phyloP scores from a whole-genome alignment of 805 yeast genomes.

The Candida ascalaphidarum region DNA sequence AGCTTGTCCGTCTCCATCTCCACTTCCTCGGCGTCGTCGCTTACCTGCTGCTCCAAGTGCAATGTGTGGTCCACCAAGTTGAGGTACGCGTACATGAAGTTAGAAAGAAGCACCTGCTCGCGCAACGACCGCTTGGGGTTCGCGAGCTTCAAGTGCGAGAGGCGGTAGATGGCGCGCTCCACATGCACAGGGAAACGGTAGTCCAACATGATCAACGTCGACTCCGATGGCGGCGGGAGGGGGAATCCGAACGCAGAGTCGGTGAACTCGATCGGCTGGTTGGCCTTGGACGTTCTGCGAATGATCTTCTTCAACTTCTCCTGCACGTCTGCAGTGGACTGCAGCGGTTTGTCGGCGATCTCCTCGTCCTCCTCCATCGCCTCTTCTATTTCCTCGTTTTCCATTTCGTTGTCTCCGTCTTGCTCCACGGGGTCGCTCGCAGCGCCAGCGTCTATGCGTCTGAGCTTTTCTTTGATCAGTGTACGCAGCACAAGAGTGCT shows the following conservation, averaged over 20 bases:
- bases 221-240: conserved; percentile 67
- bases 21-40: conserved; percentile 4
- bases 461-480: conserved; percentile 1
- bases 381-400: conserved; percentile 2
- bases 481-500: background rate
- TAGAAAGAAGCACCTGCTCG: conserved; percentile 88
- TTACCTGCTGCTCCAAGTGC: conserved; percentile 56
- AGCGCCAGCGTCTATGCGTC: background rate
- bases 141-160: conserved; percentile 88
- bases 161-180: conserved; percentile 88
- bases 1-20: no score
- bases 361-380: conserved; percentile 4
- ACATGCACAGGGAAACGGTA: conserved; percentile 89
- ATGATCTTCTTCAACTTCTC: conserved; percentile 35
- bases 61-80: conserved; percentile 89
- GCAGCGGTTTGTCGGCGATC: conserved; percentile 15
- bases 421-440: background rate
- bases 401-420: conserved; percentile 3
- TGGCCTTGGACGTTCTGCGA: conserved; percentile 31
- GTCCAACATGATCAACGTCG: conserved; percentile 74
- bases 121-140: conserved; percentile 86
- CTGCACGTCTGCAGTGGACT: conserved; percentile 31
- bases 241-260: conserved; percentile 89
- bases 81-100: conserved; percentile 96
- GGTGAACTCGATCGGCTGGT: conserved; percentile 41